Evolutionary conservation across 2,329 filamentous ascomycete genomes (phyloP).

Genomic region (Clarireedia homoeocarpa): DNA sequence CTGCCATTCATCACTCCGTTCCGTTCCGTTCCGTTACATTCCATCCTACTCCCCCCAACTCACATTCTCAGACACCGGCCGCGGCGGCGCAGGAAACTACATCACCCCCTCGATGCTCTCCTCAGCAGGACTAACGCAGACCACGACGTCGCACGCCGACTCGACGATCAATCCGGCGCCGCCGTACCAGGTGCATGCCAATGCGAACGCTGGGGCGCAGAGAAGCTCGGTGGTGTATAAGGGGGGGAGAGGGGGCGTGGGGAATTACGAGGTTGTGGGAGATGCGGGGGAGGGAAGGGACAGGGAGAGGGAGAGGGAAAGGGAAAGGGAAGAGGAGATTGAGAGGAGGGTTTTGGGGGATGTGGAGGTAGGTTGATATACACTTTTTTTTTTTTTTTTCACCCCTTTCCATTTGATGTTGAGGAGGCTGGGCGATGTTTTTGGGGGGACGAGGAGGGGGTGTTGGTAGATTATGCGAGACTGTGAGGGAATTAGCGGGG

Average conservation of each 20-base stretch:
- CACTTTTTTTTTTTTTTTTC: background rate
- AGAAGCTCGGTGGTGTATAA: conserved; percentile 12
- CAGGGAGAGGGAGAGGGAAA: conserved; percentile 30
- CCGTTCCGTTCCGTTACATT: too few relatives aligned
- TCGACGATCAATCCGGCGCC: conserved; percentile 2
- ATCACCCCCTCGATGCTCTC: conserved; percentile 24
- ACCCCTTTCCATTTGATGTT: too few relatives aligned
- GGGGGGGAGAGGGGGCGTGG: conserved; percentile 48
- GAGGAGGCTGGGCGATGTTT: background rate
- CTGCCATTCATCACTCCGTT: too few relatives aligned
- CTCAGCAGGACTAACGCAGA: conserved; percentile 13
- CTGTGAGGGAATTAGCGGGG: background rate
- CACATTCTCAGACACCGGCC: conserved; percentile 32
- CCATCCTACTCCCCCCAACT: background rate
- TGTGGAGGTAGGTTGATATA: background rate
- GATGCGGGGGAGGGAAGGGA: conserved; percentile 18
- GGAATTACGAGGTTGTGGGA: conserved; percentile 39
- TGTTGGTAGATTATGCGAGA: too few relatives aligned
- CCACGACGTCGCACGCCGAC: conserved; percentile 9
- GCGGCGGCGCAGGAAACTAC: conserved; percentile 57
- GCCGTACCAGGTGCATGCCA: background rate
- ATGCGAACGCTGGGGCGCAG: conserved; percentile 3
- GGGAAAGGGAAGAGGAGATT: conserved; percentile 33
- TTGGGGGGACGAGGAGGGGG: background rate
- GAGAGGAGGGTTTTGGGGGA: conserved; percentile 26